Conservation (phyloP, 2,329 filamentous ascomycete genomes). For the Aspergillus brunneoviolaceus region DNA sequence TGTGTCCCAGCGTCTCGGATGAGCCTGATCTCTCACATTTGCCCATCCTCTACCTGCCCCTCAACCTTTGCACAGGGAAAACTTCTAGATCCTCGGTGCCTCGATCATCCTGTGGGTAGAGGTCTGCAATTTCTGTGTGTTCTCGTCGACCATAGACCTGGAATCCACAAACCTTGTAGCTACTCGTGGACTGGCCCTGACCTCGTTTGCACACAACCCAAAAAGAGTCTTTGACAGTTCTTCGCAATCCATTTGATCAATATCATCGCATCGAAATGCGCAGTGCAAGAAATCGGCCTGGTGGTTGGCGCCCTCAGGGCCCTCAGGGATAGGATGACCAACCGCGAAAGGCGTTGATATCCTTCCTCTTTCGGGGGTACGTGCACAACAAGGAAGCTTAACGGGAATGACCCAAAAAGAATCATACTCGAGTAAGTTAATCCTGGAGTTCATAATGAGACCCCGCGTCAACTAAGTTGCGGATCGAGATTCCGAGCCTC, state of each 20-base stretch:
- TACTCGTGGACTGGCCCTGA: neutral
- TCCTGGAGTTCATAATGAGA: neutral
- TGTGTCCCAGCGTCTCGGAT: constrained; percentile 3
- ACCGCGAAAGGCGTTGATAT: neutral
- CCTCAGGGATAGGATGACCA: neutral
- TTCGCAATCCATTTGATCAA: neutral
- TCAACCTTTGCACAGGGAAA: neutral
- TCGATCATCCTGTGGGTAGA: neutral
- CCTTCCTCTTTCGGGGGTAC: neutral
- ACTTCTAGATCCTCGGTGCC: neutral
- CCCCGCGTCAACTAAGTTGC: constrained; percentile 13
- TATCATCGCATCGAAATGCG: neutral
- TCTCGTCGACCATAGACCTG: neutral
- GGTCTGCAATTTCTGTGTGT: too few species aligned
- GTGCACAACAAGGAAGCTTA: neutral
- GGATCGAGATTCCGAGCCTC: constrained; percentile 20
- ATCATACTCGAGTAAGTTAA: neutral
- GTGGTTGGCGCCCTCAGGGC: neutral
- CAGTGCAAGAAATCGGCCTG: neutral
- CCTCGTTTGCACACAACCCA: neutral
- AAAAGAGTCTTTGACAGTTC: neutral
- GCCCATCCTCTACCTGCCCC: neutral
- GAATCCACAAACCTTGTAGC: neutral
- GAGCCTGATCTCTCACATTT: constrained; percentile 7
- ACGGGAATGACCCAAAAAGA: neutral